phyloP scores from a whole-genome alignment of 148 eudicot species.

The Persicaria tinctoria region DNA sequence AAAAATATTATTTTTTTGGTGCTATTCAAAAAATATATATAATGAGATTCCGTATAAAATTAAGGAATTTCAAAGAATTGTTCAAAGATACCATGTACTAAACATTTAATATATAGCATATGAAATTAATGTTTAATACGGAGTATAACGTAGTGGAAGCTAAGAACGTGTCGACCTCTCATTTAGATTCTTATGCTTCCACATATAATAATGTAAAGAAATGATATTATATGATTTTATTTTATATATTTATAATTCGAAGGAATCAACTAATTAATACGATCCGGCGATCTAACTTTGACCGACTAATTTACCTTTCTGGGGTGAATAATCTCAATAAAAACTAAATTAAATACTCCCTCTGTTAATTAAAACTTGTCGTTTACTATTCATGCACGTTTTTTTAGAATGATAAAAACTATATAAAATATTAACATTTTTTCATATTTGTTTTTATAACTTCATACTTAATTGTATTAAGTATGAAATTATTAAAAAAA shows the following conservation, averaged over 20 bases:
- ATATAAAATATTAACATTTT: too few species aligned
- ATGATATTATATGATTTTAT: background rate
- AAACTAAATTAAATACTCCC: too few species aligned
- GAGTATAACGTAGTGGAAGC: background rate
- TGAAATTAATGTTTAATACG: background rate
- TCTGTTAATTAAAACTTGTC: too few species aligned
- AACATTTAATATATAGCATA: background rate
- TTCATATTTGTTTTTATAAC: too few species aligned
- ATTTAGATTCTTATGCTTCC: conserved; percentile 7
- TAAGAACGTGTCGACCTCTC: conserved; percentile 8
- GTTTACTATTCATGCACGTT: too few species aligned
- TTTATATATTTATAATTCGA: background rate
- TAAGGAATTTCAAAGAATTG: background rate
- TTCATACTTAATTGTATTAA: too few species aligned
- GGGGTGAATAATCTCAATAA: background rate
- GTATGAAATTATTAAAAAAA: too few species aligned
- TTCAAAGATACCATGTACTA: conserved; percentile 1
- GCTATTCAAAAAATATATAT: background rate
- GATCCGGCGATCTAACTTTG: conserved; percentile 3
- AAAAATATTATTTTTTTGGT: too few species aligned
- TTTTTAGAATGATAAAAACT: too few species aligned
- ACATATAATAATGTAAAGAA: background rate
- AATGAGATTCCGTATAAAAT: background rate
- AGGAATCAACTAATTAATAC: background rate
- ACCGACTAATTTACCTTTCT: background rate